Base-by-base conservation (phyloP, 192 early-diverging fungal genomes). In the Phycomyces nitens region DNA sequence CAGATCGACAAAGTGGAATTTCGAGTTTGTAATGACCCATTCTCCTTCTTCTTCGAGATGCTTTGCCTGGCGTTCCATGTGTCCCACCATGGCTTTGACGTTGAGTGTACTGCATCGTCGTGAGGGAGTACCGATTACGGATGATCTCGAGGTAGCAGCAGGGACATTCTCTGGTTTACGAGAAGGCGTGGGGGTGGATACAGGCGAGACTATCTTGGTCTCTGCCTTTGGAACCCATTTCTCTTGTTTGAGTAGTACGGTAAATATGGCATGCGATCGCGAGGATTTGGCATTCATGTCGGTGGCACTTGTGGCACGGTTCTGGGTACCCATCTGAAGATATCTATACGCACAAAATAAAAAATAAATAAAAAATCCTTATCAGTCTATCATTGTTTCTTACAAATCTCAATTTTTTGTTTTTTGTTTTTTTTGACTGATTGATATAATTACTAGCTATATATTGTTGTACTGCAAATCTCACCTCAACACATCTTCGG, bases 1-100 rank as follows among this genome's bases (percentile, higher is more conserved):
- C 73, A 99, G 77, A 79, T 99, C 97, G 10, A 99, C 97, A 82
- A 99, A 99, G 71, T 97, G 94, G 62, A 98, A 96, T 77, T 98
- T 99, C 23, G 92, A 94, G 3, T 79, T 78, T 23, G 91, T 62
- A 0, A 78, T 68, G 22, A 88, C 71, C 68, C 77, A 78, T 50
- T 85, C 86, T 9, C 77, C 85, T 29, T 80, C 75, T 7, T 71
- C 56, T 38, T 68, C 68, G 21, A 39, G 5, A 12, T 51, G 24
- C 40, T 50, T 44, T 20, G 67, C 21, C 16, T 66, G 65, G 53
- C 62, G 59, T 38, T 72, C 70, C 70, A 72, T 72, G 52, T 72
- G 64, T 7, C 66, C 62, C 39, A 69, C 53, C 47, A 72, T 39
- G 1, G 66, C 66, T 58, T 42, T 63, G 8, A 72, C 70, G 27